A percentile compares a stretch with the other conserved stretches of the same genome.
phyloP scores from a whole-genome alignment of 2,329 filamentous ascomycete genomes.

The Podosphaera xanthii region DNA sequence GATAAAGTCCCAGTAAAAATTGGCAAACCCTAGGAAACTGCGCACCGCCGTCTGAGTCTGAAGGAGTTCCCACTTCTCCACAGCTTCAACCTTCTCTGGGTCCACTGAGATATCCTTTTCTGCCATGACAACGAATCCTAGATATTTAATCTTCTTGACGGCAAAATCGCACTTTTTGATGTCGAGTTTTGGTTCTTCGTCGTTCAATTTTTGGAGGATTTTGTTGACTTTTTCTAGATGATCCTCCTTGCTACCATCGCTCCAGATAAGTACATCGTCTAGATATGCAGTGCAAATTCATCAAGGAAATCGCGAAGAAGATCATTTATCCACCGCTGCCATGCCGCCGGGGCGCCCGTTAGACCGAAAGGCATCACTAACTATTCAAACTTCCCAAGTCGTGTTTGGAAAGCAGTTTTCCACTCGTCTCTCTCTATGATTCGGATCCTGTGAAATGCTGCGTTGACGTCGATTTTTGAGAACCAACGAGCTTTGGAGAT shows the following conservation, averaged over 20 bases:
- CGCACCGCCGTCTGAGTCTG: too few relatives aligned
- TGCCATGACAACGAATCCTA: neutral
- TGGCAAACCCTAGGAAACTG: too few relatives aligned
- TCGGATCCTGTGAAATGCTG: neutral
- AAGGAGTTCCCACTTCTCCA: too few relatives aligned
- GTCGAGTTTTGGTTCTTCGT: neutral
- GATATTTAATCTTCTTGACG: neutral
- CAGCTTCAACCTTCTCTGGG: neutral
- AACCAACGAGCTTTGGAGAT: neutral
- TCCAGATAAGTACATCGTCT: neutral
- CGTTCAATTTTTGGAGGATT: neutral
- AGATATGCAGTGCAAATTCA: neutral
- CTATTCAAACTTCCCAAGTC: neutral
- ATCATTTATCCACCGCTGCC: too few relatives aligned
- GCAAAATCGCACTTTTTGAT: neutral
- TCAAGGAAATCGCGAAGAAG: neutral
- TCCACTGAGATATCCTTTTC: neutral
- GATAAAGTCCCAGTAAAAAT: too few relatives aligned
- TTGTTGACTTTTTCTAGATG: neutral
- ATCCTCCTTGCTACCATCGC: neutral
- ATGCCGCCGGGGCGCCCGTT: too few relatives aligned
- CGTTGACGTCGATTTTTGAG: neutral
- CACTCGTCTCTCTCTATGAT: neutral
- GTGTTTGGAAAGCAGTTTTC: slow-evolving; percentile 1
- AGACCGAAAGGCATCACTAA: too few relatives aligned